Evolutionary conservation across 257 asterid species (phyloP).

Genomic region (Salvia rosmarinus): DNA sequence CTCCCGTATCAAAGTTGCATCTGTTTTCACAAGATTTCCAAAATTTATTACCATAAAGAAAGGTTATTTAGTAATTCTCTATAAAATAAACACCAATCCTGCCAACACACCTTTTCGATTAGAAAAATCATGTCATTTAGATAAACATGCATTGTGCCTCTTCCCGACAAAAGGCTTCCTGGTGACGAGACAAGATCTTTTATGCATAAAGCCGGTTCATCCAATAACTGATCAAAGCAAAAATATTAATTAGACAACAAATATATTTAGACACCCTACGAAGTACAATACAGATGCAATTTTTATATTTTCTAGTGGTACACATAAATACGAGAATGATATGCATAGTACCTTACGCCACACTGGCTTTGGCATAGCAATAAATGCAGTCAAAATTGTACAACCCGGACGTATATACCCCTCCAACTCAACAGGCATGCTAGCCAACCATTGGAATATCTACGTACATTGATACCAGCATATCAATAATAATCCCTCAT

Average conservation of each 20-base stretch:
- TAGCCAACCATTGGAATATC: slow-evolving; percentile 92
- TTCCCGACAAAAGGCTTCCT: slow-evolving; percentile 50
- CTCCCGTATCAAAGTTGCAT: slow-evolving; percentile 63
- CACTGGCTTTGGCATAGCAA: slow-evolving; percentile 72
- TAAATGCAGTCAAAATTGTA: slow-evolving; percentile 77
- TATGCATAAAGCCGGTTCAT: slow-evolving; percentile 63
- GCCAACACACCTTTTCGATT: slow-evolving; percentile 47
- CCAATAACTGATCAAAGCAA: slow-evolving; percentile 61
- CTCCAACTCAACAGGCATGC: slow-evolving; percentile 93
- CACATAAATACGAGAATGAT: too few species aligned
- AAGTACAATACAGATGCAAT: too few species aligned
- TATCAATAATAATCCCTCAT: too few species aligned
- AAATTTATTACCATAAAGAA: too few species aligned
- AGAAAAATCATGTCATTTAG: slow-evolving; percentile 52
- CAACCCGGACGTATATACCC: slow-evolving; percentile 97
- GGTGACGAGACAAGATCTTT: slow-evolving; percentile 55
- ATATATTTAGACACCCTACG: too few species aligned
- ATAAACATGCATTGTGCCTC: slow-evolving; percentile 55
- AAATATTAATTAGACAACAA: too few species aligned
- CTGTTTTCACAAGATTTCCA: slow-evolving; percentile 51
- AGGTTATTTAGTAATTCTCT: background rate
- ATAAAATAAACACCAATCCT: background rate
- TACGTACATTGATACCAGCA: too few species aligned
- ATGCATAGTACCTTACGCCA: slow-evolving; percentile 96
- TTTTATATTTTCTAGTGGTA: too few species aligned